Conservation (phyloP, 371 early-diverging fungal species). For the Paraphysoderma sedebokerense region DNA sequence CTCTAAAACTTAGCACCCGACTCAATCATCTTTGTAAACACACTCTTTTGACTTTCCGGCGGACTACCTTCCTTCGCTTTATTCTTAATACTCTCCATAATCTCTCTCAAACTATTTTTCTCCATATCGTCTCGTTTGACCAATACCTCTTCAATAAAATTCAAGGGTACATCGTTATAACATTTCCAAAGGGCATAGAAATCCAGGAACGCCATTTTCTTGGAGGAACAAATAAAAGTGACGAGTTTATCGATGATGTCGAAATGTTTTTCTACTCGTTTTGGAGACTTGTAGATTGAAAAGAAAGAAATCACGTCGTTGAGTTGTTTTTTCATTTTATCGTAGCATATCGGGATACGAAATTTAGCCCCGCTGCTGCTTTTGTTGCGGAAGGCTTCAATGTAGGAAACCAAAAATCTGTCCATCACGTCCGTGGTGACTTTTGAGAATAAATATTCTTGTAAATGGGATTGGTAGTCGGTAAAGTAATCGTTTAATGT, state of each 20-base stretch:
- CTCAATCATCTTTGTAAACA: background rate
- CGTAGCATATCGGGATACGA: slow-evolving; percentile 28
- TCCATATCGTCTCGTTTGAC: slow-evolving; percentile 61
- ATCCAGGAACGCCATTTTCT: slow-evolving; percentile 50
- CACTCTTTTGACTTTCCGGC: slow-evolving; percentile 1
- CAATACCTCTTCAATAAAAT: slow-evolving; percentile 58
- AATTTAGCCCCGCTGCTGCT: slow-evolving; percentile 1
- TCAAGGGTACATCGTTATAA: slow-evolving; percentile 64
- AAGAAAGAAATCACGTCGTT: slow-evolving; percentile 44
- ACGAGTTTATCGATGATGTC: slow-evolving; percentile 61
- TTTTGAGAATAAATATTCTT: slow-evolving; percentile 67
- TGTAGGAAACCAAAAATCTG: slow-evolving; percentile 52
- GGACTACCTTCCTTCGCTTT: slow-evolving; percentile 41
- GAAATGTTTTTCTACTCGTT: slow-evolving; percentile 44
- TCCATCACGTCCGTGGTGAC: slow-evolving; percentile 70
- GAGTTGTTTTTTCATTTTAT: slow-evolving; percentile 48
- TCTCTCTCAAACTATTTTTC: slow-evolving; percentile 43
- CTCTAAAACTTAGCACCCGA: too few relatives aligned
- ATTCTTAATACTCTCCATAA: slow-evolving; percentile 52
- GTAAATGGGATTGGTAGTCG: slow-evolving; percentile 62
- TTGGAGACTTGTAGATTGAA: slow-evolving; percentile 31
- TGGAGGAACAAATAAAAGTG: slow-evolving; percentile 37
- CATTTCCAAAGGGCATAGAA: slow-evolving; percentile 54
- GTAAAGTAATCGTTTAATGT: slow-evolving; percentile 78
- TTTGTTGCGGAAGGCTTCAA: slow-evolving; percentile 67